Conservation (phyloP, 805 yeast genomes). For the Lachancea thermotolerans region DNA sequence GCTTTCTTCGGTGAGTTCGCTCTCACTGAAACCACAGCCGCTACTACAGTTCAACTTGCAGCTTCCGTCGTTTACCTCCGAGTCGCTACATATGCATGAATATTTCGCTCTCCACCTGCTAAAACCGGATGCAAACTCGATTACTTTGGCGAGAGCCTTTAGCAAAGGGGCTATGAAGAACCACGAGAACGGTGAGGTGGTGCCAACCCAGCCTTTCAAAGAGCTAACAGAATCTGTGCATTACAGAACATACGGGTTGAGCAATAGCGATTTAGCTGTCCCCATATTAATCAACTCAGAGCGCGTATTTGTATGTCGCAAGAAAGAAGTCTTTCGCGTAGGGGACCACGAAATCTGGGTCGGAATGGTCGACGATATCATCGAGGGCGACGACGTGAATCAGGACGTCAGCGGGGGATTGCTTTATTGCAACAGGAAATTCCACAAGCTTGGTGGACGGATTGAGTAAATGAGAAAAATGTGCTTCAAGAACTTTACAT, state of each 20-base stretch:
- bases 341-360: conserved; percentile 92
- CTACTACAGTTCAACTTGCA: conserved; percentile 80
- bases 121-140: conserved; percentile 51
- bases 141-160: conserved; percentile 57
- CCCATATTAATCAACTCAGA: conserved; percentile 58
- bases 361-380: conserved; percentile 61
- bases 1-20: conserved; percentile 76
- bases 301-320: conserved; percentile 55
- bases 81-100: conserved; percentile 48
- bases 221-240: conserved; percentile 32
- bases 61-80: conserved; percentile 76
- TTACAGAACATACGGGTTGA: conserved; percentile 29
- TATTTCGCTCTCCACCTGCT: conserved; percentile 70
- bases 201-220: conserved; percentile 48
- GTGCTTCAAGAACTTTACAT: not conserved
- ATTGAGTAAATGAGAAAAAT: conserved; percentile 9
- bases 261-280: conserved; percentile 27
- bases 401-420: conserved; percentile 51
- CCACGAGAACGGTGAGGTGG: conserved; percentile 19
- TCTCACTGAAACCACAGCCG: conserved; percentile 72
- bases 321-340: conserved; percentile 45
- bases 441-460: conserved; percentile 43
- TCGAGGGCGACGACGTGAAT: conserved; percentile 25
- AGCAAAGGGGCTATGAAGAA: conserved; percentile 44
- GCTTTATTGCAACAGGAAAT: conserved; percentile 55